Percentiles rank a stretch among this genome's conserved stretches.
Evolutionary conservation across 164 flowering plant species (phyloP).

Genomic region (Aristolochia californica): DNA sequence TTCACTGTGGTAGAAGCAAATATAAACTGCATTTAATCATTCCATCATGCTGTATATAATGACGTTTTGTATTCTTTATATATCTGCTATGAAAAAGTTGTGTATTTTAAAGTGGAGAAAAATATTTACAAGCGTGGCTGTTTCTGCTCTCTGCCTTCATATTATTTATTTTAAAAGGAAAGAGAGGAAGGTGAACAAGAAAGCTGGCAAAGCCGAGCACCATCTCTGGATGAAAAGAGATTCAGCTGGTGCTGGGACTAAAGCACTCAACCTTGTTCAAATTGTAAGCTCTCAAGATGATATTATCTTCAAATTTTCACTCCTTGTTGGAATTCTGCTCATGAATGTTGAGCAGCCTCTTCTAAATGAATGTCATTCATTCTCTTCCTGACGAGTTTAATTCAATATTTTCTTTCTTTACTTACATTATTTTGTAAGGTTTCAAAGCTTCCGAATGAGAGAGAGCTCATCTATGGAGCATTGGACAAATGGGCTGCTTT

Average conservation of each 20-base stretch:
- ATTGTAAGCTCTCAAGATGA: constrained; percentile 32
- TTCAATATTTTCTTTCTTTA: no score
- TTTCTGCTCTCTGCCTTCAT: neutral
- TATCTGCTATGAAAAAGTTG: no score
- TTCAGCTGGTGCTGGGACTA: constrained; percentile 76
- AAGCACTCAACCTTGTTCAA: constrained; percentile 69
- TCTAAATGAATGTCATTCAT: neutral
- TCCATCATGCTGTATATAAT: no score
- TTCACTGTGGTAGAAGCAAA: no score
- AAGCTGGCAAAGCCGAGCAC: constrained; percentile 41
- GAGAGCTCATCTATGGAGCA: constrained; percentile 76
- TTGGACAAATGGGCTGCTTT: constrained; percentile 89
- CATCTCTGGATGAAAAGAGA: constrained; percentile 86
- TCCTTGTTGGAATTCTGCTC: no score
- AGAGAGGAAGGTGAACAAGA: constrained; percentile 20
- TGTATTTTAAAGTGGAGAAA: no score
- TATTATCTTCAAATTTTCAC: neutral
- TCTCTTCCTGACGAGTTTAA: neutral
- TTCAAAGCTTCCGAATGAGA: constrained; percentile 73
- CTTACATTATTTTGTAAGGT: no score
- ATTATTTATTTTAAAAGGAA: neutral
- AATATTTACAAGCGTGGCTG: no score
- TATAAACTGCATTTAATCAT: no score
- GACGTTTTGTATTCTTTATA: no score
- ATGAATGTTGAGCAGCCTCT: neutral